Evolutionary conservation across 352 stramenopile genomes (phyloP), one percentile per base, ranked within the genome.

Genomic region (Phytophthora sojae): DNA sequence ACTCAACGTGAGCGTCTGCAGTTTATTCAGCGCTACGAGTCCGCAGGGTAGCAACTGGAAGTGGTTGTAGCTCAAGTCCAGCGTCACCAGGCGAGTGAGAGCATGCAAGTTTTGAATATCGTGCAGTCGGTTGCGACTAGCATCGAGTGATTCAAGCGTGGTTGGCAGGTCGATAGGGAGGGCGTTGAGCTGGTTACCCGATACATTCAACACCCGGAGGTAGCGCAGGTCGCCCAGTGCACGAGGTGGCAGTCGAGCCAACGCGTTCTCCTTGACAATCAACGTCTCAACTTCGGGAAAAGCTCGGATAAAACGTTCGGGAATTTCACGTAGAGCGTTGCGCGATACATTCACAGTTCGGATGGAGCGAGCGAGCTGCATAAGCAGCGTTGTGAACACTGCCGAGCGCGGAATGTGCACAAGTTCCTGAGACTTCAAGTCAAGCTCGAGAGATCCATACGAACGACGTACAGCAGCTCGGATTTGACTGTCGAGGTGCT

Each of bases 31-130:
- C 11, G 66, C 70, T 37, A 76, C 54, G 32, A 95, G 64, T 3
- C 84, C 85, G 6, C 73, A 82, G 0, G 87, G 87, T 3, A 92
- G 66, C 7, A 89, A 56, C 57, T 85, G 59, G 4, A 95, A 76
- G 23, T 88, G 74, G 60, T 95, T 95, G 69, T 90, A 75, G 23
- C 79, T 82, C 30, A 93, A 52, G 19, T 95, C 85, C 2, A 95
- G 56, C 19, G 80, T 76, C 2, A 84, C 57, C 3, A 95, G 63
- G 3, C 64, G 62, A 0, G 73, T 79, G 2, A 93, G 75, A 14
- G 68, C 54, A 53, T 93, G 81, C 5, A 93, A 44, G 26, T 86
- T 85, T 29, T 73, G 58, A 0, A 93, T 37, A 3, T 78, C 71
- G 4, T 73, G 68, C 7, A 95, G 60, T 11, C 85, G 85, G 54